phyloP scores from a whole-genome alignment of 2,329 filamentous ascomycete species.

The Aureobasidium vineae region DNA sequence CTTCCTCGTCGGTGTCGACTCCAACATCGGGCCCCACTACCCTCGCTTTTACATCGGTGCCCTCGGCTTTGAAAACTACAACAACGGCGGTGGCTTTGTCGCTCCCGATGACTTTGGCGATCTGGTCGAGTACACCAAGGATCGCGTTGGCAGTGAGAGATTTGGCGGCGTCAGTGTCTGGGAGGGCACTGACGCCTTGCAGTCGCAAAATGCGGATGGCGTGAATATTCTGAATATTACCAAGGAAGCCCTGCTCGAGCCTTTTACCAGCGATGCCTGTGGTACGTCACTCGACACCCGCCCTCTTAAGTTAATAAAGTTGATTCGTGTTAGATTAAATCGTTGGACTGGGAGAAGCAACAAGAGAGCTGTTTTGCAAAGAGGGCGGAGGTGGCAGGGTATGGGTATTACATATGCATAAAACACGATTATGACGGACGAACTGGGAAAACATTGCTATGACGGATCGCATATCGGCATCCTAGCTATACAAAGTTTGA shows the following conservation, averaged over 20 bases:
- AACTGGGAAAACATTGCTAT: not conserved
- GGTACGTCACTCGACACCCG: constrained; percentile 17
- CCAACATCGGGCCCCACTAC: not conserved
- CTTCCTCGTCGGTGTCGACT: constrained; percentile 3
- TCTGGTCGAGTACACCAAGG: constrained; percentile 4
- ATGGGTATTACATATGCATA: not conserved
- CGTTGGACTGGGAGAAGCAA: not conserved
- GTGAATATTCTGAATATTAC: constrained; percentile 9
- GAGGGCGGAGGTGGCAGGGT: not conserved
- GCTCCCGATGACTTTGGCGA: constrained; percentile 10
- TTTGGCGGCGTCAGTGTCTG: constrained; percentile 25
- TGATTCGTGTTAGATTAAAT: constrained; percentile 20
- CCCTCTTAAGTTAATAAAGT: not conserved
- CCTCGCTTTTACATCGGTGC: constrained; percentile 25
- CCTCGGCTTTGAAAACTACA: constrained; percentile 18
- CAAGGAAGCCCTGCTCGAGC: constrained; percentile 17
- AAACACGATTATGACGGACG: not conserved
- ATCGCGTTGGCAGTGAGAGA: not conserved
- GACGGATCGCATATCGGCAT: not conserved
- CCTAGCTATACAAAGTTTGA: constrained; percentile 9
- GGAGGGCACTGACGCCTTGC: constrained; percentile 18
- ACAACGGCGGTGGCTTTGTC: constrained; percentile 11
- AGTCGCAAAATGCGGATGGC: not conserved
- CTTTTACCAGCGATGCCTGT: constrained; percentile 22
- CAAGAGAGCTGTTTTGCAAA: not conserved